Evolutionary conservation across 352 stramenopile genomes (phyloP).

Genomic region (Achlya hypogyna): DNA sequence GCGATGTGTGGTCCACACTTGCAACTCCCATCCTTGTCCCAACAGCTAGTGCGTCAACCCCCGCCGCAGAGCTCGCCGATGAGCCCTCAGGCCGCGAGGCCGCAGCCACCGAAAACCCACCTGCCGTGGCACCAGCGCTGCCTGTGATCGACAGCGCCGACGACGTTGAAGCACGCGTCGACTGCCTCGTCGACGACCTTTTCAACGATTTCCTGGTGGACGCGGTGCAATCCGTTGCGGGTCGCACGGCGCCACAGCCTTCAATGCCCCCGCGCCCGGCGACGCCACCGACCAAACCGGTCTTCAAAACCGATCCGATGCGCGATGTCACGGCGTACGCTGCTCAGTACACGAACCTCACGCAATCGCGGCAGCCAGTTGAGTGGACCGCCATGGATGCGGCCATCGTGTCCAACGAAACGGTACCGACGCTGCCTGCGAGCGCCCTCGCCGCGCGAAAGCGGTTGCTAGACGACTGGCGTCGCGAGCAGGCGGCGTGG

Average conservation of each 20-base stretch:
- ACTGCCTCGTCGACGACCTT: background rate
- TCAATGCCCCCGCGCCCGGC: background rate
- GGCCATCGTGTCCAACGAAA: background rate
- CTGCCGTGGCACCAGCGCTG: background rate
- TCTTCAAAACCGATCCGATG: background rate
- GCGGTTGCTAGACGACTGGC: background rate
- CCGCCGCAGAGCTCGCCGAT: background rate
- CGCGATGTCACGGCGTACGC: constrained; percentile 1
- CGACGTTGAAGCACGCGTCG: background rate
- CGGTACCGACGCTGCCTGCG: background rate
- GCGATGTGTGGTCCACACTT: background rate
- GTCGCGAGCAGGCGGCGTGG: background rate
- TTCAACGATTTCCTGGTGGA: background rate
- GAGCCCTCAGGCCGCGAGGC: background rate
- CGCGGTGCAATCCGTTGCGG: background rate
- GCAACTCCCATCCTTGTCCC: no score
- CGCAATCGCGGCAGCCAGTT: background rate
- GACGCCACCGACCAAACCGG: background rate
- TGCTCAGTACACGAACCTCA: constrained; percentile 1
- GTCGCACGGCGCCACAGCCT: background rate
- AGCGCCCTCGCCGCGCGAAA: background rate
- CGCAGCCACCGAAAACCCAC: background rate
- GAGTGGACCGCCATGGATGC: constrained; percentile 3
- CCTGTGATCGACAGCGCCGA: background rate
- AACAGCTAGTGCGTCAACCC: no score